Evolutionary conservation across 768 basidiomycete genomes (phyloP).

Genomic region (Crucibulum laeve): DNA sequence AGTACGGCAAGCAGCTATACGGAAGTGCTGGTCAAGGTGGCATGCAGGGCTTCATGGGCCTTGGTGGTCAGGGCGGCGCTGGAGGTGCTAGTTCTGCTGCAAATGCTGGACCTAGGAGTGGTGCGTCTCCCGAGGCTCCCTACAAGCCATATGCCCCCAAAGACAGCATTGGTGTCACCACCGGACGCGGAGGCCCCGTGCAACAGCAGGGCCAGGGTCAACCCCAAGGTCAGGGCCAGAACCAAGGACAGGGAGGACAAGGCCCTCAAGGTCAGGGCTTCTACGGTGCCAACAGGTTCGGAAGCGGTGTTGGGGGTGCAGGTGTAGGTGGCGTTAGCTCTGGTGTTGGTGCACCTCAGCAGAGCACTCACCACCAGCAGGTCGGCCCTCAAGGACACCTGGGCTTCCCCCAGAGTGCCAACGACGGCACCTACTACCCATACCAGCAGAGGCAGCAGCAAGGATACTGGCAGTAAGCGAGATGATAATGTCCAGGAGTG

Average conservation of each 20-base stretch:
- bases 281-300: constrained; percentile 44
- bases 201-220: constrained; percentile 48
- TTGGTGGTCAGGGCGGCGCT: constrained; percentile 42
- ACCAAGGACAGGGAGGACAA: constrained; percentile 40
- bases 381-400: constrained; percentile 52
- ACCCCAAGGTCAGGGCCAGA: constrained; percentile 50
- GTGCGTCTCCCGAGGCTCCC: constrained; percentile 63
- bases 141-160: constrained; percentile 76
- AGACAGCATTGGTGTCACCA: constrained; percentile 50
- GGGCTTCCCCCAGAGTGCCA: constrained; percentile 61
- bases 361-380: constrained; percentile 37
- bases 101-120: constrained; percentile 41
- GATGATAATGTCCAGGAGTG: neutral
- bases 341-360: constrained; percentile 37
- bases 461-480: constrained; percentile 54
- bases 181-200: constrained; percentile 37
- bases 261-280: constrained; percentile 49
- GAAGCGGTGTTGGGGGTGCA: constrained; percentile 28
- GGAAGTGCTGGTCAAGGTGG: constrained; percentile 47
- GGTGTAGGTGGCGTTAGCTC: constrained; percentile 30
- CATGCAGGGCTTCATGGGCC: constrained; percentile 71
- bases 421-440: constrained; percentile 66
- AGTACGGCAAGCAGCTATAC: constrained; percentile 43
- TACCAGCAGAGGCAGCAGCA: constrained; percentile 66
- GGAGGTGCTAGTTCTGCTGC: constrained; percentile 29